Evolutionary conservation across 2,329 filamentous ascomycete genomes (phyloP).

Genomic region (Penicillium digitatum): DNA sequence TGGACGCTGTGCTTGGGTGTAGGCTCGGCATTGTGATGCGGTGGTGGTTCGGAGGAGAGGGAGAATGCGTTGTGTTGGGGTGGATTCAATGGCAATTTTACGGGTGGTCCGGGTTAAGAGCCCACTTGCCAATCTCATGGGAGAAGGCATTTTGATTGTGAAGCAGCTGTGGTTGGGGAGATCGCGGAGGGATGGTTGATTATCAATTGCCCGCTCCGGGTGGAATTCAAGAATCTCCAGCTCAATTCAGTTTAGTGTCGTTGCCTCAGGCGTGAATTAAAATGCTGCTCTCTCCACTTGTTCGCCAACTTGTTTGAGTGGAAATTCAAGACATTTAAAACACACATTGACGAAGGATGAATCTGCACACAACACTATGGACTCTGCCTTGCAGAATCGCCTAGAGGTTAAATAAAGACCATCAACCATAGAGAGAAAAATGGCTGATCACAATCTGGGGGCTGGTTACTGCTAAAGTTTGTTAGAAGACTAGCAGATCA

Average conservation of each 20-base stretch:
- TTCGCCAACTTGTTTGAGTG: neutral
- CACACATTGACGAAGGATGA: too few relatives aligned
- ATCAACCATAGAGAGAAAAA: neutral
- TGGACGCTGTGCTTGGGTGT: conserved; percentile 22
- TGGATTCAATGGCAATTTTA: conserved; percentile 12
- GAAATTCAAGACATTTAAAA: neutral
- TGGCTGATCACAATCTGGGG: neutral
- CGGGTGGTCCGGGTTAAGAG: conserved; percentile 18
- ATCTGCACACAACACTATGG: neutral
- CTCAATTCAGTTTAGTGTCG: conserved; percentile 21
- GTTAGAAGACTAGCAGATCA: neutral
- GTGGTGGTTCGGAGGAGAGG: conserved; percentile 18
- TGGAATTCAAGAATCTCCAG: conserved; percentile 23
- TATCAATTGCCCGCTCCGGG: conserved; percentile 5
- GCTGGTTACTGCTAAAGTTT: neutral
- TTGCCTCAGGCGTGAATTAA: conserved; percentile 10
- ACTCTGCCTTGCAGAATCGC: neutral
- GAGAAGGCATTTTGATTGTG: conserved; percentile 26
- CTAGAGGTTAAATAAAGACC: neutral
- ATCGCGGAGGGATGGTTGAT: conserved; percentile 1
- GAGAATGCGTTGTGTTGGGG: conserved; percentile 15
- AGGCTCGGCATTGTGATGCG: conserved; percentile 22
- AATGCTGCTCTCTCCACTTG: neutral
- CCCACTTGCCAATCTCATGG: conserved; percentile 22
- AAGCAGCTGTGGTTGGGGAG: conserved; percentile 5